Percentiles rank a stretch among this genome's conserved stretches.
Conservation (phyloP, 352 stramenopile genomes). For the Phytophthora europaea region DNA sequence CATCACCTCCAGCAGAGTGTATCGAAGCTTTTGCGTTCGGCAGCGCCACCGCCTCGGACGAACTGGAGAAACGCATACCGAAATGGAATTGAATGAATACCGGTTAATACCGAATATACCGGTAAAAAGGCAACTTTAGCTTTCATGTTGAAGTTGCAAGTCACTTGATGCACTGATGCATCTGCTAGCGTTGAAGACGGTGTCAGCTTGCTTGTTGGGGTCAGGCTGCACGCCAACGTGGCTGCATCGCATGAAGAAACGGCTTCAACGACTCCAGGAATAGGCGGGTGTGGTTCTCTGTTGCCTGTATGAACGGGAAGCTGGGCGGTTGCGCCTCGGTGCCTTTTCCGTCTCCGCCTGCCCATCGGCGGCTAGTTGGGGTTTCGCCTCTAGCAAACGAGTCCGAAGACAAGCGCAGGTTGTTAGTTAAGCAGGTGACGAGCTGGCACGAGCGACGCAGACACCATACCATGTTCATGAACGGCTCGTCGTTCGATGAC, state of each 20-base stretch:
- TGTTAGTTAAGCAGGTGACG: not conserved
- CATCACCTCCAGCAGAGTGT: not conserved
- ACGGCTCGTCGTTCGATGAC: slow-evolving; percentile 80
- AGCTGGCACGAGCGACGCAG: slow-evolving; percentile 6
- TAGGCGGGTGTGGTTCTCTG: not conserved
- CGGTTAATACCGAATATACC: not conserved
- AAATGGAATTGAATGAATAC: not conserved
- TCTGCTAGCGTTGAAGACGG: no score
- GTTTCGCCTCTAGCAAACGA: slow-evolving; percentile 31
- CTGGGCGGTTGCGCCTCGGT: slow-evolving; percentile 22
- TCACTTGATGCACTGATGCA: not conserved
- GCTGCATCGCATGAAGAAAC: slow-evolving; percentile 2
- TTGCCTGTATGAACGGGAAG: not conserved
- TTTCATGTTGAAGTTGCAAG: not conserved
- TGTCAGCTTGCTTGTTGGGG: not conserved
- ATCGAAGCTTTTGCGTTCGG: not conserved
- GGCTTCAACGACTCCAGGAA: slow-evolving; percentile 7
- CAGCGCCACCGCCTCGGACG: not conserved
- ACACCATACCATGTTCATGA: slow-evolving; percentile 81
- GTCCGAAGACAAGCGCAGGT: slow-evolving; percentile 6
- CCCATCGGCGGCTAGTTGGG: slow-evolving; percentile 26
- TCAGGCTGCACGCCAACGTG: not conserved
- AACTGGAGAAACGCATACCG: not conserved
- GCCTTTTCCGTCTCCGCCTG: slow-evolving; percentile 8
- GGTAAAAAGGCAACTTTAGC: not conserved